phyloP scores from a whole-genome alignment of 306 rosid species.

The Corylus avellana region DNA sequence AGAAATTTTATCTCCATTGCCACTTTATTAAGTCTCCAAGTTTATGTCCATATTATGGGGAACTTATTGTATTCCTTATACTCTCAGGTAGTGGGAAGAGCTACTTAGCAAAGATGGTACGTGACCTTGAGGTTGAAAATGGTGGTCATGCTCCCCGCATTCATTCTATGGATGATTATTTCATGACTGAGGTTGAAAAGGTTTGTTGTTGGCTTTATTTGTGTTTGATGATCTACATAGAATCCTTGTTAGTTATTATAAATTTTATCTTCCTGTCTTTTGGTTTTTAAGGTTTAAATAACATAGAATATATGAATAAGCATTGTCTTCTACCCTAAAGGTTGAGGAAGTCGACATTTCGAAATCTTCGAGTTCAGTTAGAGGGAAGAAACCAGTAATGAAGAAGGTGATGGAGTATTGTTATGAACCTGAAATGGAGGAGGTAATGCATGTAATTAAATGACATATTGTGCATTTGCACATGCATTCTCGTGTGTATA shows the following conservation, averaged over 20 bases:
- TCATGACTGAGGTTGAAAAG: slow-evolving; percentile 97
- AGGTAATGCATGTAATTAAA: slow-evolving; percentile 45
- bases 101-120: slow-evolving; percentile 93
- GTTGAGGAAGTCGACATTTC: slow-evolving; percentile 68
- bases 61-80: slow-evolving; percentile 18
- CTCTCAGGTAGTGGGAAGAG: slow-evolving; percentile 93
- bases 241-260: background rate
- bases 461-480: background rate
- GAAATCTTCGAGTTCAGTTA: slow-evolving; percentile 67
- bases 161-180: slow-evolving; percentile 98
- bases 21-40: slow-evolving; percentile 8
- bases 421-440: slow-evolving; percentile 99
- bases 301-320: slow-evolving; percentile 21
- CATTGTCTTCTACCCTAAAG: slow-evolving; percentile 37
- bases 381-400: slow-evolving; percentile 71
- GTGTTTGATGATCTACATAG: slow-evolving; percentile 13
- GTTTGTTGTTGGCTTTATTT: slow-evolving; percentile 36
- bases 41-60: slow-evolving; percentile 23
- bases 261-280: slow-evolving; percentile 12
- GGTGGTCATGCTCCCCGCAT: slow-evolving; percentile 91
- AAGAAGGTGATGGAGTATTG: slow-evolving; percentile 96
- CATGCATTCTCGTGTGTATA: background rate
- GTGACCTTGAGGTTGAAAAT: slow-evolving; percentile 88
- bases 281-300: slow-evolving; percentile 15
- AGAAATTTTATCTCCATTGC: background rate